Evolutionary conservation across 1,284 basidiomycete species (phyloP).

Genomic region (Melanopsichium pennsylvanicum): DNA sequence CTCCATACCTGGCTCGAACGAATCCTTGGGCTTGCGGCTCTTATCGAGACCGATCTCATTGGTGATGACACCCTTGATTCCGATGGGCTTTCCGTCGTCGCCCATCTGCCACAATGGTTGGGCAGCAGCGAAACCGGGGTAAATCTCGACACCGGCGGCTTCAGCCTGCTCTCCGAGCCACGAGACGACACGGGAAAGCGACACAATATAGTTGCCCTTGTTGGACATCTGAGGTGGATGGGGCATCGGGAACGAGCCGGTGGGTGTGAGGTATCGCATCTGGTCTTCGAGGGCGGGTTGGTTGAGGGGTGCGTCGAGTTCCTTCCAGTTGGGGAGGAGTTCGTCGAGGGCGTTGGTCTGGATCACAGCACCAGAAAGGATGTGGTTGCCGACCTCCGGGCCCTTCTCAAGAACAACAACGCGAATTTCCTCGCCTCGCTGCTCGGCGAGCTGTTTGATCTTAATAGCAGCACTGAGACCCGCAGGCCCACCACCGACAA

Average conservation of each 20-base stretch:
- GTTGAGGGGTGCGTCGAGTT: conserved; percentile 73
- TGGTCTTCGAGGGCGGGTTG: conserved; percentile 80
- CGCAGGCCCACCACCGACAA: conserved; percentile 94
- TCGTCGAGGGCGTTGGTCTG: conserved; percentile 92
- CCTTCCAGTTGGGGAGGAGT: conserved; percentile 86
- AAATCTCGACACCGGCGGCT: conserved; percentile 91
- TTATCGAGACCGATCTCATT: conserved; percentile 94
- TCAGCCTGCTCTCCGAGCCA: conserved; percentile 92
- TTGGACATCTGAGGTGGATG: conserved; percentile 98
- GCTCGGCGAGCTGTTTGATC: conserved; percentile 88
- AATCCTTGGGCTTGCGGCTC: conserved; percentile 79
- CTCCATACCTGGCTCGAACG: conserved; percentile 95
- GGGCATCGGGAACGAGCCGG: conserved; percentile 80
- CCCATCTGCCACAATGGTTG: conserved; percentile 78
- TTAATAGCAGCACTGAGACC: conserved; percentile 95
- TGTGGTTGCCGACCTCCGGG: conserved; percentile 89
- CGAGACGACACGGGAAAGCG: conserved; percentile 83
- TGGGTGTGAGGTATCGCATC: conserved; percentile 87
- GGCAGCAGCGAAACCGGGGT: conserved; percentile 94
- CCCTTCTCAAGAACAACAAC: conserved; percentile 97
- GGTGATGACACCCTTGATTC: conserved; percentile 84
- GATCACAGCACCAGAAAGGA: conserved; percentile 93
- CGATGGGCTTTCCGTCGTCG: conserved; percentile 70
- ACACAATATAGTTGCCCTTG: conserved; percentile 91
- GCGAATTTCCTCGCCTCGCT: conserved; percentile 78